Evolutionary conservation across 1,139 yeast genomes (phyloP).

Genomic region (Taphrina confusa): DNA sequence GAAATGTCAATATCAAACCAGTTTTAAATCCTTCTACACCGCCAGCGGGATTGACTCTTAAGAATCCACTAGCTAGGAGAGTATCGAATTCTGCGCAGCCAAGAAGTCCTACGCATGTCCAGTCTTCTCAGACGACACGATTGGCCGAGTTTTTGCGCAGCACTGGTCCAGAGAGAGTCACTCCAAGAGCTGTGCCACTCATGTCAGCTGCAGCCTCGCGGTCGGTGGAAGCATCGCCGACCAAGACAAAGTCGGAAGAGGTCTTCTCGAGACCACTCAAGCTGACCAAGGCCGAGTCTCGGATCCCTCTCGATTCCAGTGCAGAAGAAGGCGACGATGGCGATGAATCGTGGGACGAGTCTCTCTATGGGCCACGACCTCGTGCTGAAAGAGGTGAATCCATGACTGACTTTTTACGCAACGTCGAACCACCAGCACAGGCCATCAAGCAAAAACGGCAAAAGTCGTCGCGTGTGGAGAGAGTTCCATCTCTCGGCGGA

Average conservation of each 20-base stretch:
- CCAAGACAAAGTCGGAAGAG: neutral
- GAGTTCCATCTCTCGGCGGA: neutral
- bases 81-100: conserved; percentile 4
- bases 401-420: conserved; percentile 21
- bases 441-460: neutral
- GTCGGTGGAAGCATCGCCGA: neutral
- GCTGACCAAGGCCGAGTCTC: neutral
- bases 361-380: conserved; percentile 6
- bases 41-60: neutral
- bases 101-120: conserved; percentile 3
- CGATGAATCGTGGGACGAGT: conserved; percentile 18
- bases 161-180: conserved; percentile 8
- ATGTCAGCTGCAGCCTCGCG: neutral
- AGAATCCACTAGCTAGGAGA: neutral
- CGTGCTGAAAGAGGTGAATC: conserved; percentile 8
- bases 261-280: neutral
- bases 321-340: conserved; percentile 14
- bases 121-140: conserved; percentile 14
- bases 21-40: conserved; percentile 5
- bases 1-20: neutral
- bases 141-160: conserved; percentile 28
- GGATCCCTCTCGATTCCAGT: conserved; percentile 14
- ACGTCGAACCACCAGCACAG: conserved; percentile 14
- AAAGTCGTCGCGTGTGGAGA: neutral
- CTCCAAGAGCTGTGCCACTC: conserved; percentile 15